phyloP scores from a whole-genome alignment of 2,329 filamentous ascomycete genomes.

The Monilinia vaccinii-corymbosi region DNA sequence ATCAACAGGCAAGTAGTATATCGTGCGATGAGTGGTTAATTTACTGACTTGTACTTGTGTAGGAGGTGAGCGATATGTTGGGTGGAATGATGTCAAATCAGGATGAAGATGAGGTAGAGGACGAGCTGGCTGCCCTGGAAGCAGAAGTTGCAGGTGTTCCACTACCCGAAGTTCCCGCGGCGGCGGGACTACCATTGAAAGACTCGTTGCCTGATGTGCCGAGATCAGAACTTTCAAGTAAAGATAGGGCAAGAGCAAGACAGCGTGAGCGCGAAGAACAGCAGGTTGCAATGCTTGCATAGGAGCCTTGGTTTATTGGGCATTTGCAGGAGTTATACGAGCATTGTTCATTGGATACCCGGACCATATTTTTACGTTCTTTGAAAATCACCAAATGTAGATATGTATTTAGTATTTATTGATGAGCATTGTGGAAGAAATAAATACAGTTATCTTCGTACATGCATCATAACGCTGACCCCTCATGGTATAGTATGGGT shows the following conservation, averaged over 20 bases:
- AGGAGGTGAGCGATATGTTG: slow-evolving; percentile 92
- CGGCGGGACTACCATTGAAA: slow-evolving; percentile 14
- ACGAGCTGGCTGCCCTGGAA: slow-evolving; percentile 79
- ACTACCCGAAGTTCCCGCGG: slow-evolving; percentile 27
- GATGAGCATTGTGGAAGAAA: neutral
- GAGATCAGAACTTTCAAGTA: slow-evolving; percentile 16
- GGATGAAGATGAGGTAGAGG: slow-evolving; percentile 96
- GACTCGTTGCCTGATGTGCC: slow-evolving; percentile 26
- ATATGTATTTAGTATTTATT: neutral
- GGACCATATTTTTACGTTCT: slow-evolving; percentile 5
- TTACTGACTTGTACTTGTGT: slow-evolving; percentile 14
- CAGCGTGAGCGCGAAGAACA: slow-evolving; percentile 22
- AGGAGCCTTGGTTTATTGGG: slow-evolving; percentile 9
- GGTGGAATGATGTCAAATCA: slow-evolving; percentile 82
- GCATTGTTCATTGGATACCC: slow-evolving; percentile 19
- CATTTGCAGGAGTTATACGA: slow-evolving; percentile 24
- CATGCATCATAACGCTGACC: neutral
- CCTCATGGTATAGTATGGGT: neutral
- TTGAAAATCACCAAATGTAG: neutral
- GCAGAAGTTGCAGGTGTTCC: slow-evolving; percentile 42
- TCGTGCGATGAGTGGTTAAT: neutral
- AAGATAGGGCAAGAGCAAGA: slow-evolving; percentile 24
- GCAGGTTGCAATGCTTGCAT: slow-evolving; percentile 27
- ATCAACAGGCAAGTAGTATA: slow-evolving; percentile 64
- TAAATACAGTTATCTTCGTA: neutral